Evolutionary conservation across 2,329 filamentous ascomycete genomes (phyloP).

Genomic region (Pestalotiopsis sp.): DNA sequence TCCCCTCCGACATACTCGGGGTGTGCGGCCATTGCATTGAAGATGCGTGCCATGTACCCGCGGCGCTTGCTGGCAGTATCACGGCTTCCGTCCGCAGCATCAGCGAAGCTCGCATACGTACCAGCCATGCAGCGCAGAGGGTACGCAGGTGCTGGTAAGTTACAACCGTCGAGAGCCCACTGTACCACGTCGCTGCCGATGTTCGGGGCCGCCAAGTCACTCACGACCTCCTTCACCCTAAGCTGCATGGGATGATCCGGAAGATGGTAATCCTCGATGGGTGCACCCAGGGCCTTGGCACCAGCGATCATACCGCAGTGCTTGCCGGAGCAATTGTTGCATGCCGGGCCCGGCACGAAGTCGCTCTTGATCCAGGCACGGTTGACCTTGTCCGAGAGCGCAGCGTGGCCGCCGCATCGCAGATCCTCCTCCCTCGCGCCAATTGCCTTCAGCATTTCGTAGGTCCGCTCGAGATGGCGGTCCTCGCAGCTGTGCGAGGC

Average conservation of each 20-base stretch:
- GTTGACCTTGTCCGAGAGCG: slow-evolving; percentile 36
- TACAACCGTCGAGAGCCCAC: slow-evolving; percentile 50
- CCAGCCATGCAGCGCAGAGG: slow-evolving; percentile 36
- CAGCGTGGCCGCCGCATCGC: slow-evolving; percentile 43
- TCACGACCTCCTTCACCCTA: slow-evolving; percentile 36
- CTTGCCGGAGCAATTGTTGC: slow-evolving; percentile 51
- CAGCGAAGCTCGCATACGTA: slow-evolving; percentile 39
- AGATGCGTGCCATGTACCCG: slow-evolving; percentile 35
- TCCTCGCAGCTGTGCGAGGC: slow-evolving; percentile 48
- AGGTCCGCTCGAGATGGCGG: slow-evolving; percentile 38
- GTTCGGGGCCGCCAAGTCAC: slow-evolving; percentile 34
- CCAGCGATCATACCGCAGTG: slow-evolving; percentile 49
- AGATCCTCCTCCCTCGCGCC: slow-evolving; percentile 36
- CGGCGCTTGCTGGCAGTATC: slow-evolving; percentile 14
- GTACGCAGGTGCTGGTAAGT: slow-evolving; percentile 46
- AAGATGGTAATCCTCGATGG: slow-evolving; percentile 35
- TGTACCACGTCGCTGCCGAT: slow-evolving; percentile 22
- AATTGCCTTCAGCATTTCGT: slow-evolving; percentile 37
- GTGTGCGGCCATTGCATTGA: slow-evolving; percentile 41
- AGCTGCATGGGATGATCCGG: slow-evolving; percentile 38
- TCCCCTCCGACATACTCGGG: slow-evolving; percentile 47
- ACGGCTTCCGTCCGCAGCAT: slow-evolving; percentile 25
- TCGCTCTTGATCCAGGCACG: slow-evolving; percentile 38
- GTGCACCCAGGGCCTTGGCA: slow-evolving; percentile 35
- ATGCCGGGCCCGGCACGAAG: slow-evolving; percentile 37